Conservation (phyloP, 2,329 filamentous ascomycete genomes). For the Claviceps paspali region DNA sequence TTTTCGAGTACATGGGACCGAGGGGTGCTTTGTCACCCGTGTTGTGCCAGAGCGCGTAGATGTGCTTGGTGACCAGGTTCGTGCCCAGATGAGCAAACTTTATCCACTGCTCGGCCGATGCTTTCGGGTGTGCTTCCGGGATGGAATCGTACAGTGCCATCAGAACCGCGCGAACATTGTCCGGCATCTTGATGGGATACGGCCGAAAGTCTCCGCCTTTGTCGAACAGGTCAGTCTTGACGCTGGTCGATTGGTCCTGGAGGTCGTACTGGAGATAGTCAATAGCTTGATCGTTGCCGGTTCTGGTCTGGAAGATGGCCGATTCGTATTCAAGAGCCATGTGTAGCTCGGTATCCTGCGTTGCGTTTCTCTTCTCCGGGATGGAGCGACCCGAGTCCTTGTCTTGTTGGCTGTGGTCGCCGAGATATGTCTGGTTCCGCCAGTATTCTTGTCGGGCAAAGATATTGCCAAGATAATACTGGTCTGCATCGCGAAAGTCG, state of each 20-base stretch:
- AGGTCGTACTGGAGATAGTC: slow-evolving; percentile 18
- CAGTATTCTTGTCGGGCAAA: slow-evolving; percentile 28
- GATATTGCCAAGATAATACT: slow-evolving; percentile 27
- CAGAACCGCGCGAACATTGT: slow-evolving; percentile 14
- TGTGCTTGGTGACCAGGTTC: slow-evolving; percentile 22
- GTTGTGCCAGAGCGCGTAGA: slow-evolving; percentile 23
- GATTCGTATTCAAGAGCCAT: slow-evolving; percentile 26
- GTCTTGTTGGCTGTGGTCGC: too few species aligned
- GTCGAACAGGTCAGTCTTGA: slow-evolving; percentile 13
- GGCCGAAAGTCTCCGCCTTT: slow-evolving; percentile 14
- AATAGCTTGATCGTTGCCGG: slow-evolving; percentile 20
- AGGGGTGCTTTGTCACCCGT: slow-evolving; percentile 21
- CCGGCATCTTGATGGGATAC: slow-evolving; percentile 18
- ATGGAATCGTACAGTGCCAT: slow-evolving; percentile 17
- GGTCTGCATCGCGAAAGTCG: slow-evolving; percentile 25
- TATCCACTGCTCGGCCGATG: slow-evolving; percentile 17
- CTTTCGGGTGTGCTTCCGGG: slow-evolving; percentile 12
- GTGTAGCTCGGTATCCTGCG: slow-evolving; percentile 18
- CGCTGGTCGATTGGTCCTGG: slow-evolving; percentile 10
- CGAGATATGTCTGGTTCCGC: slow-evolving; percentile 15
- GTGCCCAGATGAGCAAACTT: slow-evolving; percentile 17
- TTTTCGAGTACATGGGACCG: slow-evolving; percentile 16
- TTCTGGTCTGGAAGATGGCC: slow-evolving; percentile 23
- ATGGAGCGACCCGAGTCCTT: slow-evolving; percentile 9
- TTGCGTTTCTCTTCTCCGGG: slow-evolving; percentile 8